Base-by-base conservation (phyloP, 768 basidiomycete species). In the Rhizopogon roseolus region DNA sequence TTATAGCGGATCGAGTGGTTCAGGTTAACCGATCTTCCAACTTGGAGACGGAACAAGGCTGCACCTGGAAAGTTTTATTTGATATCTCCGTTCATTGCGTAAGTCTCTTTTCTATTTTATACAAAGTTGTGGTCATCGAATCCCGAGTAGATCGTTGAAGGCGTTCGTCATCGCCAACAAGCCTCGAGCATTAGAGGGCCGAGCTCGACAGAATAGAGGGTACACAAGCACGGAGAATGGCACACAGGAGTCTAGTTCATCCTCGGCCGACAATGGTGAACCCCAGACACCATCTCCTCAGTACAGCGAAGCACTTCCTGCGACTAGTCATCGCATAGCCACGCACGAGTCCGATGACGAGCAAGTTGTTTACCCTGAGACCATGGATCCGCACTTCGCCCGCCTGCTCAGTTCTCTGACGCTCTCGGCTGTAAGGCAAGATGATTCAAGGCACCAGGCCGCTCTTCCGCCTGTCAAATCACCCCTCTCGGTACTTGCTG, bases 1-100 rank as follows among this genome's bases (percentile, higher is more conserved):
- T 19, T 41, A 37, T 65, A 98, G 95, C 92, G 91, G 76, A 98
- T 98, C 60, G 88, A 94, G 66, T 99, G 97, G 97, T 97, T 97
- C 71, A 83, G 76, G 55, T 73, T 98, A 49, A 76, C 79, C 17
- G 93, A 98, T 66, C 75, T 99, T 8, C 97, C 96, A 1, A 93
- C 91, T 0, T 99, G 95, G 95, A 93, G 82, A 66, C 82, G 82
- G 61, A 87, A 81, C 65, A 89, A 81, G 64, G 73, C 78, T 36
- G 75, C 73, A 54, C 78, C 76, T 14, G 86, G 89, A 40, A 93
- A 90, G 68, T 98, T 97, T 70, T 99, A 97, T 73, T 76, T 98
- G 64, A 93, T 98, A 37, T 84, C 93, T 1, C 95, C 96, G 4
- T 97, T 98, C 73, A 93, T 99, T 60, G 79, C 75, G 90, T 92